Evolutionary conservation across 371 early-diverging fungal genomes (phyloP), one percentile per base, ranked within the genome.

Genomic region (Rhizopus arrhizus): DNA sequence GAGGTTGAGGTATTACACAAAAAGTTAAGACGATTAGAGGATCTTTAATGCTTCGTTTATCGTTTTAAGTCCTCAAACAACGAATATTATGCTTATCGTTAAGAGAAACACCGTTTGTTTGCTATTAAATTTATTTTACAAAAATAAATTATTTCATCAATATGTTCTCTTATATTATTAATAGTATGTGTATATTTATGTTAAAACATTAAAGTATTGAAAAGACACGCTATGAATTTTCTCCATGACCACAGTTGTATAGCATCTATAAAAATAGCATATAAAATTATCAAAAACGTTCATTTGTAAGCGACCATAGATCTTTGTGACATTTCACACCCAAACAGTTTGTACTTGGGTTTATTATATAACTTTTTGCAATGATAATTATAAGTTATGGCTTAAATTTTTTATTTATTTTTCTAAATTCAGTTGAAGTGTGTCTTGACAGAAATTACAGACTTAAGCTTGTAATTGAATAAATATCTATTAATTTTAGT

Each of bases 11-110:
- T 54, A 54, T 41, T 48, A 49, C 55, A 61, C 12, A 61, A 50
- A 56, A 61, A 42, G 55, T 50, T 55, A 54, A 61, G 62, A 61
- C 49, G 55, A 50, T 50, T 59, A 52, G 60, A 59, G 53, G 46
- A 59, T 52, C n/a, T 59, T 45, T 59, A 59, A 59, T 59, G 45
- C 59, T 42, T 59, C 52, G 59, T 51, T 59, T 59, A 59, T 59
- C 22, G 33, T 59, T 59, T 58, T 59, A 51, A 59, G 59, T 59
- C 33, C 59, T 59, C 59, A 3, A 13, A 58, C 58, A 58, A 58
- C 58, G 58, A 58, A 58, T 58, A 49, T 58, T 58, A 58, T 58
- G 34, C 48, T 58, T 58, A 50, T 58, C 5, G 41, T 58, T 58
- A 58, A 58, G 58, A 58, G 58, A 58, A 15, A 58, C 51, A 50